Conservation (phyloP, 164 flowering plant species). For the Magnolia changhungtana region DNA sequence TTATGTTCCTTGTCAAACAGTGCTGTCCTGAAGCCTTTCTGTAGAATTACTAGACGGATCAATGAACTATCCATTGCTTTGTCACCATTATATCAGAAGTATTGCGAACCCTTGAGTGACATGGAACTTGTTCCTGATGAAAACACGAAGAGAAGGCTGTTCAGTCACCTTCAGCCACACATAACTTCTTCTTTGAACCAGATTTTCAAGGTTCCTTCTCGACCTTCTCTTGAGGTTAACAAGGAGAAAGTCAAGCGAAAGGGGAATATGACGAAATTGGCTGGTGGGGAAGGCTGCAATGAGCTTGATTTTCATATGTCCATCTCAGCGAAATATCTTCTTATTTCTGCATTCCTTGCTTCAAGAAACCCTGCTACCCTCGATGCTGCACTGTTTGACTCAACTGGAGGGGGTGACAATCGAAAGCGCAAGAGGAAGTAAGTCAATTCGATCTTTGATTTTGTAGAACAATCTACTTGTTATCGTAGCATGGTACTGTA, state of each 20-base stretch:
- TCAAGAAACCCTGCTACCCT: conserved; percentile 98
- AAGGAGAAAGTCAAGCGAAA: conserved; percentile 31
- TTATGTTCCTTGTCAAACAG: conserved; percentile 39
- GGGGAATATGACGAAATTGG: conserved; percentile 28
- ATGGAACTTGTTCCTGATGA: conserved; percentile 42
- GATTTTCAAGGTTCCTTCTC: conserved; percentile 45
- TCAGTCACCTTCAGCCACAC: conserved; percentile 58
- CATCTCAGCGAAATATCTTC: conserved; percentile 88
- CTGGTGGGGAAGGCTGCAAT: conserved; percentile 29
- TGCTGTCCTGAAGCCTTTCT: conserved; percentile 66
- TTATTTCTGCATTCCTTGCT: conserved; percentile 94
- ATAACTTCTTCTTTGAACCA: conserved; percentile 58
- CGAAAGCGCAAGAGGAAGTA: conserved; percentile 81
- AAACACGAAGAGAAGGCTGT: conserved; percentile 69
- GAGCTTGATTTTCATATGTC: conserved; percentile 81
- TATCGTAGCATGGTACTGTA: too few species aligned
- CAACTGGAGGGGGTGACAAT: conserved; percentile 69
- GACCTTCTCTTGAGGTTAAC: conserved; percentile 26
- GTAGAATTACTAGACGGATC: conserved; percentile 65
- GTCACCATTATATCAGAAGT: conserved; percentile 51
- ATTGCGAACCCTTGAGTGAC: conserved; percentile 71
- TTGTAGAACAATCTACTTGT: neutral
- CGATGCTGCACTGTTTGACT: conserved; percentile 92
- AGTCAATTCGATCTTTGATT: conserved; percentile 17
- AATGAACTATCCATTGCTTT: conserved; percentile 69